Evolutionary conservation across 257 asterid genomes (phyloP).

Genomic region (Pogostemon cablin): DNA sequence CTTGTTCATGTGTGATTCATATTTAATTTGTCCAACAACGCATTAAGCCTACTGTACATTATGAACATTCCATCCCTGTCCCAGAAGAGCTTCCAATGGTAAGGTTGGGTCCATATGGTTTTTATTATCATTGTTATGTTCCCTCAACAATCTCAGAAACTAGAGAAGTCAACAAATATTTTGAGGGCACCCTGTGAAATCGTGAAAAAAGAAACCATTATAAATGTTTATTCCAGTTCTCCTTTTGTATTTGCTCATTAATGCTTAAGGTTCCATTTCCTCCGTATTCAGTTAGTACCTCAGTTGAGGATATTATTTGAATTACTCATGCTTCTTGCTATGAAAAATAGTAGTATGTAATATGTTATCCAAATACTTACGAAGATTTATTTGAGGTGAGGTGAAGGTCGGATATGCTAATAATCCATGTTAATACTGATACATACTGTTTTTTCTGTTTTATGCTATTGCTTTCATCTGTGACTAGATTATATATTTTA

Average conservation of each 20-base stretch:
- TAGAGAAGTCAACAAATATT: constrained; percentile 5
- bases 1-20: neutral
- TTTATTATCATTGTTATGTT: neutral
- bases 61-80: neutral
- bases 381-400: neutral
- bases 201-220: constrained; percentile 15
- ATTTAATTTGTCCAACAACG: neutral
- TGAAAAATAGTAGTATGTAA: constrained; percentile 1
- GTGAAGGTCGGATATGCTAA: constrained; percentile 19
- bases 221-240: neutral
- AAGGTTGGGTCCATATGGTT: neutral
- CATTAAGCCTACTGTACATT: neutral
- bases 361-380: constrained; percentile 18
- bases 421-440: neutral
- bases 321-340: constrained; percentile 19
- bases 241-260: constrained; percentile 9
- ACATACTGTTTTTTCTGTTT: constrained; percentile 4
- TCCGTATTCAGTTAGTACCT: neutral
- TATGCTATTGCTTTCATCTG: neutral
- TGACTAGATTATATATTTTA: constrained; percentile 5
- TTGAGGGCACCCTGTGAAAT: neutral
- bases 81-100: neutral
- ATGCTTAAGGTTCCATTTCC: constrained; percentile 7
- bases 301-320: constrained; percentile 10
- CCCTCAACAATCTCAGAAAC: constrained; percentile 13